These are phyloP conservation scores for Bryopsis sp. DNA, from an alignment of 139 green algal species.

Conservation along the genomic window DNA sequence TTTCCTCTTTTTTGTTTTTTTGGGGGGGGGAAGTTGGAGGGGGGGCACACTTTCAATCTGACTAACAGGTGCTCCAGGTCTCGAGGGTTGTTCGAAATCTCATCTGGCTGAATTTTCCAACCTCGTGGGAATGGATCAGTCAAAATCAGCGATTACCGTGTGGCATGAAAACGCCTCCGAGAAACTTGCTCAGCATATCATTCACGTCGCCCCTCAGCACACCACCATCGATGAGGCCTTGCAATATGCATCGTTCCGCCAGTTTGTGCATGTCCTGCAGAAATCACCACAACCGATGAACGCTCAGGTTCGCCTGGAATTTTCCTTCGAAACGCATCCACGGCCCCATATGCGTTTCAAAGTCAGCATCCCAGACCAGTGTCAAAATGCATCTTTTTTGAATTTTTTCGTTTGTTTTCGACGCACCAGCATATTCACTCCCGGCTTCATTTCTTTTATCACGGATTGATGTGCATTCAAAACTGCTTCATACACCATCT, in stretches of 20 bases:
- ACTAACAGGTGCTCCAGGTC: too few species aligned
- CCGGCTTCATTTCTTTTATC: conserved; percentile 56
- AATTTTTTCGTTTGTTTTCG: not conserved
- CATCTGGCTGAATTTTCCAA: too few species aligned
- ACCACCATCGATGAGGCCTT: conserved; percentile 40
- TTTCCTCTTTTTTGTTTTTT: too few species aligned
- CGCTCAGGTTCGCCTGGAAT: too few species aligned
- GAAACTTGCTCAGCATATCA: conserved; percentile 53
- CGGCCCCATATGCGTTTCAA: too few species aligned
- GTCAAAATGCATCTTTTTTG: conserved; percentile 4
- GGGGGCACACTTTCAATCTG: too few species aligned
- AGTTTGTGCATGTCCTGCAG: conserved; percentile 65
- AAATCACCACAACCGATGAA: not conserved
- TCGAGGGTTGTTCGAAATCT: too few species aligned
- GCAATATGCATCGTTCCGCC: conserved; percentile 65
- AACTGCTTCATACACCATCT: conserved; percentile 68
- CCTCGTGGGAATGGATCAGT: too few species aligned
- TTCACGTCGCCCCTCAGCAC: conserved; percentile 50
- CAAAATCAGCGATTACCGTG: conserved; percentile 67
- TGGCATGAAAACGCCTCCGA: conserved; percentile 87
- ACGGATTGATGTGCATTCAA: conserved; percentile 55
- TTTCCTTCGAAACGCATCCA: too few species aligned
- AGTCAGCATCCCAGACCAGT: too few species aligned
- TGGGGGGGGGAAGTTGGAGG: too few species aligned
- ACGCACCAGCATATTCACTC: conserved; percentile 60